Conservation (phyloP, 768 basidiomycete species). For the Albatrellus ellisii region DNA sequence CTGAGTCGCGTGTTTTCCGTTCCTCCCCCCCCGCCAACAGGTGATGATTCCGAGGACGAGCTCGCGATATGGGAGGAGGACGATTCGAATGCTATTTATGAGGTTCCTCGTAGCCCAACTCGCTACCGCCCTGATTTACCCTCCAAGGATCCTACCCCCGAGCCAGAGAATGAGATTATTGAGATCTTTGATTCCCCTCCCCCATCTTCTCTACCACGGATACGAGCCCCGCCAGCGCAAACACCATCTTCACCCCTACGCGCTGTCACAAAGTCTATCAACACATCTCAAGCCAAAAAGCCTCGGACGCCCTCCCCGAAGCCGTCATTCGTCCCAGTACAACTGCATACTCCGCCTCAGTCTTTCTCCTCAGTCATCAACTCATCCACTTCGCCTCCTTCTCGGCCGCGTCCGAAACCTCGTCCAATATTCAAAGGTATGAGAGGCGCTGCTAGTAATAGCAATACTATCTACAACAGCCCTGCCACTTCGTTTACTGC, state of each 20-base stretch:
- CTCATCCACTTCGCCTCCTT: neutral
- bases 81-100: conserved; percentile 28
- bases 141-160: neutral
- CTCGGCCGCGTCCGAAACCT: neutral
- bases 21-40: neutral
- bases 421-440: neutral
- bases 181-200: conserved; percentile 22
- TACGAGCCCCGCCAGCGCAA: neutral
- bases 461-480: neutral
- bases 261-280: neutral
- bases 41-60: conserved; percentile 29
- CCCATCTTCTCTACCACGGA: conserved; percentile 8
- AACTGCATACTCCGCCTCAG: conserved; percentile 8
- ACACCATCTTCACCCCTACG: conserved; percentile 3
- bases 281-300: neutral
- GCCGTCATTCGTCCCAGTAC: neutral
- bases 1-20: neutral
- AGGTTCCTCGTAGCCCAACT: conserved; percentile 11
- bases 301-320: neutral
- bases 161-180: conserved; percentile 12
- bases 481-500: neutral
- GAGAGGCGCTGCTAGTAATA: neutral
- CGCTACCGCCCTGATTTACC: neutral
- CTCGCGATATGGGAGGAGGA: conserved; percentile 28
- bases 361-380: conserved; percentile 5